phyloP scores from a whole-genome alignment of 2,329 filamentous ascomycete genomes.

The Sporothrix protearum region DNA sequence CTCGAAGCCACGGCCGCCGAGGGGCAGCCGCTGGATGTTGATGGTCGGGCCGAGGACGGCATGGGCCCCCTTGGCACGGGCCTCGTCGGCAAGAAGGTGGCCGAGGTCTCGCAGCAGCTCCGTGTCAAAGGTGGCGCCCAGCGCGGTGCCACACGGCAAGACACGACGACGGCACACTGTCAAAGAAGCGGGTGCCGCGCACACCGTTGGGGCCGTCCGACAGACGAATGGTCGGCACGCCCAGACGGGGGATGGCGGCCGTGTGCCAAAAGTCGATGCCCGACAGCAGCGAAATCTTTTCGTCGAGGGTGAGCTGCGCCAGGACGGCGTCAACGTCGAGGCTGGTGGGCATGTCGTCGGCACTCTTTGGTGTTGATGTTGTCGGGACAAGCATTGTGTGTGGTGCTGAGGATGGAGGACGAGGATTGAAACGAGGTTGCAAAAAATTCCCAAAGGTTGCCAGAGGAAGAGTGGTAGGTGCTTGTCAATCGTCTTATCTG shows the following conservation, averaged over 20 bases:
- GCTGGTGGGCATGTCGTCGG: neutral
- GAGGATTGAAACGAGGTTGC: too few relatives aligned
- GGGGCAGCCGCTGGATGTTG: conserved; percentile 40
- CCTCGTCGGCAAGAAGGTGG: conserved; percentile 63
- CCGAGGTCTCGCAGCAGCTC: conserved; percentile 60
- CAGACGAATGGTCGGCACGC: conserved; percentile 35
- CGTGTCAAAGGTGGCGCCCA: conserved; percentile 65
- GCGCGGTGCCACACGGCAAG: conserved; percentile 44
- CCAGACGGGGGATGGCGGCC: conserved; percentile 31
- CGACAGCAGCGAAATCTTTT: conserved; percentile 31
- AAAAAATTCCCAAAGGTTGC: too few relatives aligned
- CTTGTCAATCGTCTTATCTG: neutral
- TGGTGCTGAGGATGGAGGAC: neutral
- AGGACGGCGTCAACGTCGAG: conserved; percentile 21
- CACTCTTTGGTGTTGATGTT: neutral
- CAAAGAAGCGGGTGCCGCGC: conserved; percentile 35
- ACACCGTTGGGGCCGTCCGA: conserved; percentile 38
- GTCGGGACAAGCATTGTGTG: neutral
- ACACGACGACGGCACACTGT: conserved; percentile 44
- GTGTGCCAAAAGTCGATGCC: conserved; percentile 35
- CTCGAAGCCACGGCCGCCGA: conserved; percentile 42
- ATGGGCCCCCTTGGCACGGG: conserved; percentile 63
- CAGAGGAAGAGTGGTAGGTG: too few relatives aligned
- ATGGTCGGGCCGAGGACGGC: conserved; percentile 61
- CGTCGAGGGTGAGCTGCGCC: conserved; percentile 7